Evolutionary conservation across 108 stramenopile genomes (phyloP), one percentile per base, ranked within the genome.

Genomic region (Craspedostauros australis): DNA sequence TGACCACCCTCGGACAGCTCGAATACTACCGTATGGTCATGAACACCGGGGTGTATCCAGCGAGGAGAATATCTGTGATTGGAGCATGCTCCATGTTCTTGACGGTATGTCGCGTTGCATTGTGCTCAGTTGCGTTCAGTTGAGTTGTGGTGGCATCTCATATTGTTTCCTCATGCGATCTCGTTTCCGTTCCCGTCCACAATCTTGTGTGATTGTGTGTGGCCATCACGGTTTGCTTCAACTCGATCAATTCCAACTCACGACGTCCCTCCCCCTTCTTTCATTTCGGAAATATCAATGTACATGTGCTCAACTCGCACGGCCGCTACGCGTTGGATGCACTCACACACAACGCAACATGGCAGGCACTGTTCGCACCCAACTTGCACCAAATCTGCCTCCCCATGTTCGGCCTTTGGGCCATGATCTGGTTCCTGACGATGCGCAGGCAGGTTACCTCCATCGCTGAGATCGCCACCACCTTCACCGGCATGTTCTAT

Each of bases 21-120:
- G 95, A 96, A 74, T 98, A 96, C 67, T 98, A 93, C 66, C 75
- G 95, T n/a, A 95, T 95, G 91, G 86, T 91, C 34, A 91, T 93
- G 77, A 76, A 76, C 57, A 73, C 88, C 12, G 94, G 94, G 5
- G 91, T 94, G 24, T 86, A 84, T 68, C 93, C 96, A 6, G 95
- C 96, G 5, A 66, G 94, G n/a, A 60, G 90, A 21, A 95, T 98
- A 25, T 78, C 77, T 32, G 84, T 94, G 16, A 45, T 87, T 42
- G 84, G 94, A 2, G 86, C 94, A 7, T 68, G 67, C 44, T 70
- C 81, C 36, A 93, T 92, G 76, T 97, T 92, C 62, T 32, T 93
- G 24, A 88, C 91, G 51, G 56, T 76, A 58, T 24, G 74, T 66
- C 30, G 29, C n/a, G 44, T 45, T 16, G 25, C 28, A 11, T 41